Percentiles rank a stretch among this genome's conserved stretches.
These are phyloP conservation scores for Parachlorella kessleri DNA, from an alignment of 139 green algal genomes.

Conservation along the genomic window DNA sequence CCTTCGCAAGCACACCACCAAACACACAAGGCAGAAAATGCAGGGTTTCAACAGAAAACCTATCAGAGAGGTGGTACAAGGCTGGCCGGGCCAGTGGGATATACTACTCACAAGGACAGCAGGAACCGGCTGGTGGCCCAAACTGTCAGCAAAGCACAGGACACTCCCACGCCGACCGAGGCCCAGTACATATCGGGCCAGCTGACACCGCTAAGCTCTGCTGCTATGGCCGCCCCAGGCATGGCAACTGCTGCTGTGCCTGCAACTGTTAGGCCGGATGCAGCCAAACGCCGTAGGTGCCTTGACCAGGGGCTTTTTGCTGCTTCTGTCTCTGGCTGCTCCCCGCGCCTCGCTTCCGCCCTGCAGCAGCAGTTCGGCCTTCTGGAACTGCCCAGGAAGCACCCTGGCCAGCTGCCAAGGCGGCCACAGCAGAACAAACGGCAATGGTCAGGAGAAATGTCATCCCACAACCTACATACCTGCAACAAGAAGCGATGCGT, in stretches of 20 bases:
- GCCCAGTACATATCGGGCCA: neutral
- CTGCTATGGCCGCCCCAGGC: neutral
- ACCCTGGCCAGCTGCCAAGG: too few relatives aligned
- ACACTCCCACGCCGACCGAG: neutral
- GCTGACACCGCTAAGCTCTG: too few relatives aligned
- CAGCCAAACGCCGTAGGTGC: neutral
- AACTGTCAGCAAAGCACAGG: neutral
- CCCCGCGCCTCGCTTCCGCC: too few relatives aligned
- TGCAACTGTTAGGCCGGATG: neutral
- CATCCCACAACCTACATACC: too few relatives aligned
- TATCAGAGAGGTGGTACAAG: neutral
- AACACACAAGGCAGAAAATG: neutral
- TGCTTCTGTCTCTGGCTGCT: too few relatives aligned
- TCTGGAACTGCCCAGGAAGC: too few relatives aligned
- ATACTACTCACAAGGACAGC: slow-evolving; percentile 18
- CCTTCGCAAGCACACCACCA: neutral
- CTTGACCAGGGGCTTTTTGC: neutral
- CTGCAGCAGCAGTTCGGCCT: too few relatives aligned
- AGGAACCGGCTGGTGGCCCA: slow-evolving; percentile 19
- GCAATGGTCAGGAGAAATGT: too few relatives aligned
- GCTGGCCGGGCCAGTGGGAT: neutral
- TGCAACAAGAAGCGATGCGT: too few relatives aligned
- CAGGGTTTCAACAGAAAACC: neutral
- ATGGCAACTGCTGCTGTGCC: neutral
- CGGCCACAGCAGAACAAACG: too few relatives aligned